These are phyloP conservation scores for Macrophomina pseudophaseolina DNA, from an alignment of 2,329 filamentous ascomycete genomes.

Conservation along the genomic window DNA sequence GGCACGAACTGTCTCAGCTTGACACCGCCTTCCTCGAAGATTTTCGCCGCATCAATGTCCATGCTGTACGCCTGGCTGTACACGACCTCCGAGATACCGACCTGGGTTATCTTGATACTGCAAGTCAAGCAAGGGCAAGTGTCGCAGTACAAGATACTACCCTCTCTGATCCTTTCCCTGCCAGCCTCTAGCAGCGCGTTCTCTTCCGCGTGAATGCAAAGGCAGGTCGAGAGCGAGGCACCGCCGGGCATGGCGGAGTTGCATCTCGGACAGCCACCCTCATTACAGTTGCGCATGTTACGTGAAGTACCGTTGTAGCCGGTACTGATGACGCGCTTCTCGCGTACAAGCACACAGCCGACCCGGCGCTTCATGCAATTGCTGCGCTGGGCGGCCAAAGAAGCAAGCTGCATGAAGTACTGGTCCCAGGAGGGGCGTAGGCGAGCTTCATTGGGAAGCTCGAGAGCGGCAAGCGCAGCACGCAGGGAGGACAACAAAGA, in stretches of 20 bases:
- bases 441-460: constrained; percentile 78
- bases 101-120: constrained; percentile 97
- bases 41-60: constrained; percentile 77
- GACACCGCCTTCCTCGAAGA: constrained; percentile 84
- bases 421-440: constrained; percentile 92
- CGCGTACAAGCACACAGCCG: constrained; percentile 87
- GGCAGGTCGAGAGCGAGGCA: constrained; percentile 78
- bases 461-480: constrained; percentile 71
- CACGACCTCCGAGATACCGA: constrained; percentile 93
- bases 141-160: constrained; percentile 87
- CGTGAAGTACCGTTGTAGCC: constrained; percentile 98
- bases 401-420: constrained; percentile 98
- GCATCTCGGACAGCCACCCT: constrained; percentile 87
- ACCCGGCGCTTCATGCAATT: constrained; percentile 99
- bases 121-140: constrained; percentile 97
- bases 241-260: constrained; percentile 76
- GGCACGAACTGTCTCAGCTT: constrained; percentile 77
- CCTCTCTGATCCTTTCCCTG: constrained; percentile 82
- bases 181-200: constrained; percentile 95
- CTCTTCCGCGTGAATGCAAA: constrained; percentile 98
- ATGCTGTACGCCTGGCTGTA: constrained; percentile 95
- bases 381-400: constrained; percentile 83
- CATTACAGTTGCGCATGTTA: constrained; percentile 85
- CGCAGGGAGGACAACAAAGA: constrained; percentile 73
- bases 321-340: constrained; percentile 87